Evolutionary conservation across 1,284 basidiomycete genomes (phyloP), one percentile per base, ranked within the genome.

Genomic region (Microbotryum scabiosae): DNA sequence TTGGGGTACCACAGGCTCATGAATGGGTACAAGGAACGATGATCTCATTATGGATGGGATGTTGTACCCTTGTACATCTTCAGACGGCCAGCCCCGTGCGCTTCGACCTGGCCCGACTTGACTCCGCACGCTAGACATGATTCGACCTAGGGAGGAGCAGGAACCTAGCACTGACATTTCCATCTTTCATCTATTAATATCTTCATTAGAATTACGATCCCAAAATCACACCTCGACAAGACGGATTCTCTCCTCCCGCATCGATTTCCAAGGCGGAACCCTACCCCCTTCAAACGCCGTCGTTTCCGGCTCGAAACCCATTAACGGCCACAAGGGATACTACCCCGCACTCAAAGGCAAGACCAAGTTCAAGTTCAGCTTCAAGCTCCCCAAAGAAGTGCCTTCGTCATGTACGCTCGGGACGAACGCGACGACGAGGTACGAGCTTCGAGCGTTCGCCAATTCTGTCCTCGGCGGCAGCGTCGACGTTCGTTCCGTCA

Each of bases 211-310:
- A 60, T 69, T 73, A 4, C 66, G 68, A 32, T 68, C 69, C 5
- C 61, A 60, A 7, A 68, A 69, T 47, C 69, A 73, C 57, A 70
- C 69, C 9, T 69, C 72, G 25, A 71, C 71, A 23, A 65, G 66
- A 4, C 65, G 69, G 1, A 65, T 73, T 51, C 59, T 71, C 53
- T 58, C 62, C 46, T 54, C 59, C n/a, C 66, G 61, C 28, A 44
- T 66, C 48, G 56, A 67, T 45, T 72, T 73, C 51, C 72, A 73
- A 57, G 71, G 69, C 50, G 50, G 59, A 2, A 49, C 59, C 8
- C 59, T 70, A 26, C 71, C 72, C 2, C 72, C 72, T 9, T 69
- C 67, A 23, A 70, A 70, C 62, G 72, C 72, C 30, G 68, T 70
- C 20, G 51, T 57, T 14, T 50, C 56, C 25, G 47, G 50, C 51